These are phyloP conservation scores for Phylloporus arenicola DNA, from an alignment of 768 basidiomycete genomes.

Conservation along the genomic window DNA sequence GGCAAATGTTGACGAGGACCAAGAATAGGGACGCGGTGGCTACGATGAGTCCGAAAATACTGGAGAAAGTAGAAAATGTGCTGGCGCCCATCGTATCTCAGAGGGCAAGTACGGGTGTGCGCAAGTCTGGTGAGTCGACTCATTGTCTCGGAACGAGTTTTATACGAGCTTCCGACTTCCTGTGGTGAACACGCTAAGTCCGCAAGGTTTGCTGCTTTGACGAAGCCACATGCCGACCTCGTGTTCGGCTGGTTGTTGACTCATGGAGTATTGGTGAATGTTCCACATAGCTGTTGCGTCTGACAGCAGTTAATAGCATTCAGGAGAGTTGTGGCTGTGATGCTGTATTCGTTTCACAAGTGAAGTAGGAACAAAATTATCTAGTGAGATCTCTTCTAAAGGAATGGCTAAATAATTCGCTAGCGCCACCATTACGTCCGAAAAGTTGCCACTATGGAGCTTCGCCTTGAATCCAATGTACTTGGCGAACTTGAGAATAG, in stretches of 20 bases:
- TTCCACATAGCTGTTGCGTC: no score
- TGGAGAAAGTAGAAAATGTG: slow-evolving; percentile 2
- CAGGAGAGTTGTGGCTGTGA: no score
- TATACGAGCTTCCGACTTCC: not conserved
- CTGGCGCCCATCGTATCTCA: not conserved
- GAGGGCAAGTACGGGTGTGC: not conserved
- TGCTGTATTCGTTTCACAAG: no score
- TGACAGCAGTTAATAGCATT: no score
- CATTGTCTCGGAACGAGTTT: not conserved
- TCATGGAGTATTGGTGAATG: not conserved
- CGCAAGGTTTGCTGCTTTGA: not conserved
- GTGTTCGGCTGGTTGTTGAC: not conserved
- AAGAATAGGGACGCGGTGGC: not conserved
- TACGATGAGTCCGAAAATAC: not conserved
- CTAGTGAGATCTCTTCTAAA: no score
- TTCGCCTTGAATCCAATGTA: no score
- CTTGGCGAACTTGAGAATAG: no score
- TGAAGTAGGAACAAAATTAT: no score
- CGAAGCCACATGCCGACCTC: not conserved
- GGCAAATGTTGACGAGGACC: not conserved
- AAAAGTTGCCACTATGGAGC: no score
- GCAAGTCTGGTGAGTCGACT: not conserved
- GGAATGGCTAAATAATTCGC: no score
- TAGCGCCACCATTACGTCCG: no score
- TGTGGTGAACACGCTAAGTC: slow-evolving; percentile 1